Evolutionary conservation across 352 stramenopile genomes (phyloP).

Genomic region (Aphanomyces cochlioides): DNA sequence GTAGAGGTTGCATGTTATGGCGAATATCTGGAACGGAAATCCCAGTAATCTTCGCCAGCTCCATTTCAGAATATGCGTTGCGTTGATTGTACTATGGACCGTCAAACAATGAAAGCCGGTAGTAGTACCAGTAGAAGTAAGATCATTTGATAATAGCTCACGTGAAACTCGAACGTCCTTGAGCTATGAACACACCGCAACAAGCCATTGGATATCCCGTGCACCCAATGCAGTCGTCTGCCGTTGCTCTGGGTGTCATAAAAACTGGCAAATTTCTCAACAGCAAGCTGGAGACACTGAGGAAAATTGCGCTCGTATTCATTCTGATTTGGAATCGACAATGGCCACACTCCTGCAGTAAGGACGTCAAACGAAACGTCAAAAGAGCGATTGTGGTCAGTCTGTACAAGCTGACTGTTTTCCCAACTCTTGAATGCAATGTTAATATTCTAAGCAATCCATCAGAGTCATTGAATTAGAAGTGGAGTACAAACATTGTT

Average conservation of each 20-base stretch:
- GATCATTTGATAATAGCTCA: slow-evolving; percentile 84
- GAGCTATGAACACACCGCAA: slow-evolving; percentile 64
- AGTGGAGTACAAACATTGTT: slow-evolving; percentile 55
- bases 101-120: no score
- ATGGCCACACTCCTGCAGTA: slow-evolving; percentile 78
- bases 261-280: slow-evolving; percentile 77
- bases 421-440: slow-evolving; percentile 66
- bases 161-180: slow-evolving; percentile 71
- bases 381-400: slow-evolving; percentile 37
- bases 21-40: slow-evolving; percentile 53
- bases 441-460: slow-evolving; percentile 51
- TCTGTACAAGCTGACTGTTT: slow-evolving; percentile 49
- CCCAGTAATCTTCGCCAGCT: slow-evolving; percentile 50
- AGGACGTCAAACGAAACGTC: slow-evolving; percentile 69
- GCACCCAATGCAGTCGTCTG: slow-evolving; percentile 73
- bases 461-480: neutral
- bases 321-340: slow-evolving; percentile 57
- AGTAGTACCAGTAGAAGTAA: slow-evolving; percentile 58
- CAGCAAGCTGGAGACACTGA: slow-evolving; percentile 48
- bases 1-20: slow-evolving; percentile 64
- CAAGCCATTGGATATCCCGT: slow-evolving; percentile 71
- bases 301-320: slow-evolving; percentile 52
- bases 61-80: slow-evolving; percentile 28
- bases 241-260: slow-evolving; percentile 73
- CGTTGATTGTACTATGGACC: slow-evolving; percentile 58